Conservation (phyloP, 768 basidiomycete species). For the Rhizopogon rudus region DNA sequence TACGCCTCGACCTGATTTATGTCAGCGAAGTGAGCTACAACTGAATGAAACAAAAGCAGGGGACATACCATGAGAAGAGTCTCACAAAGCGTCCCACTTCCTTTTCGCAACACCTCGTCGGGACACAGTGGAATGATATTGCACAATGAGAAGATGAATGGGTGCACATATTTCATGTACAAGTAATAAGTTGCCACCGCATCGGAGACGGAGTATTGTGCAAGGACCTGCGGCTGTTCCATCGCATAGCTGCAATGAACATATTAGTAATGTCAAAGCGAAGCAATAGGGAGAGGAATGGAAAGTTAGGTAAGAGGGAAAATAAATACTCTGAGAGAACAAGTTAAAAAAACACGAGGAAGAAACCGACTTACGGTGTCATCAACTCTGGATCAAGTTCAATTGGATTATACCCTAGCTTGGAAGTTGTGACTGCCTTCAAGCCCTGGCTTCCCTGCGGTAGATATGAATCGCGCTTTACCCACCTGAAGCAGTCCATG, state of each 20-base stretch:
- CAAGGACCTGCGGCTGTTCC: slow-evolving; percentile 91
- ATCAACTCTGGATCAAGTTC: slow-evolving; percentile 98
- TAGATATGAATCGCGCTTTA: slow-evolving; percentile 96
- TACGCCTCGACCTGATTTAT: slow-evolving; percentile 86
- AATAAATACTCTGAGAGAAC: not conserved
- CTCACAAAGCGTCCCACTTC: slow-evolving; percentile 95
- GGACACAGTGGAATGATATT: slow-evolving; percentile 98
- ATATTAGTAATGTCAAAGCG: not conserved
- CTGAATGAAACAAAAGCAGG: not conserved
- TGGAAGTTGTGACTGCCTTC: slow-evolving; percentile 95
- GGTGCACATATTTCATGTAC: slow-evolving; percentile 99
- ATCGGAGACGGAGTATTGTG: slow-evolving; percentile 99
- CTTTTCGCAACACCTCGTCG: slow-evolving; percentile 94
- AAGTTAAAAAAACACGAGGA: not conserved
- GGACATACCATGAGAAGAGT: slow-evolving; percentile 88
- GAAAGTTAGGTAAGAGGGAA: not conserved
- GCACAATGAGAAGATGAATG: slow-evolving; percentile 98
- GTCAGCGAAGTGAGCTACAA: slow-evolving; percentile 5
- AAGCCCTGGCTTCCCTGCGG: slow-evolving; percentile 98
- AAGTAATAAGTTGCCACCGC: slow-evolving; percentile 99
- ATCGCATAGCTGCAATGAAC: slow-evolving; percentile 71
- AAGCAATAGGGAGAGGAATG: not conserved
- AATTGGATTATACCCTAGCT: slow-evolving; percentile 94
- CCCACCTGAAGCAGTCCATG: slow-evolving; percentile 99
- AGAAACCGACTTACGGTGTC: slow-evolving; percentile 75